phyloP scores from a whole-genome alignment of 176 grass and related monocot species.

The Metroxylon sagu region DNA sequence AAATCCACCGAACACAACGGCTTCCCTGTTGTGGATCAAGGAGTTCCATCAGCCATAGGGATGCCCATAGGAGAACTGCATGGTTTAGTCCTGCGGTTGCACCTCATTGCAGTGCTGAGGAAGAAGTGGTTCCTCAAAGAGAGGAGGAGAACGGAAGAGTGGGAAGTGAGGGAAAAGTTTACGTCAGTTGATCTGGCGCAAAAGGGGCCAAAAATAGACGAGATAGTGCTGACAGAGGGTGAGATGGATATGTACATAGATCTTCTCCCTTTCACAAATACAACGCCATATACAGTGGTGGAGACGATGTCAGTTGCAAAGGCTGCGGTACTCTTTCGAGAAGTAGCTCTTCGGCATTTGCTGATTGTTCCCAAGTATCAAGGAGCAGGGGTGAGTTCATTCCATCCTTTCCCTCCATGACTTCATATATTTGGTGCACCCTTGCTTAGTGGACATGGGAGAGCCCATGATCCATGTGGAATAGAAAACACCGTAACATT shows the following conservation, averaged over 20 bases:
- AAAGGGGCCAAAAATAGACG: slow-evolving; percentile 30
- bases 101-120: slow-evolving; percentile 52
- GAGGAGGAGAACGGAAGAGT: slow-evolving; percentile 57
- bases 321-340: slow-evolving; percentile 82
- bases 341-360: slow-evolving; percentile 70
- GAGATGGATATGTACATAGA: slow-evolving; percentile 83
- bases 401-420: neutral
- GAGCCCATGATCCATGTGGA: too few species aligned
- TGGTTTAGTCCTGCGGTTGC: slow-evolving; percentile 62
- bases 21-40: slow-evolving; percentile 63
- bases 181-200: slow-evolving; percentile 58
- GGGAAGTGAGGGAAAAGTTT: slow-evolving; percentile 67
- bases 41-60: neutral
- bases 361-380: slow-evolving; percentile 87
- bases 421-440: neutral
- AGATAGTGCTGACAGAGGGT: slow-evolving; percentile 31
- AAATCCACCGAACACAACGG: slow-evolving; percentile 57
- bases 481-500: too few species aligned
- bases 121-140: slow-evolving; percentile 72
- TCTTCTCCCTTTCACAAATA: slow-evolving; percentile 79
- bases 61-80: slow-evolving; percentile 39
- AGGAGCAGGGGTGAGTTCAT: slow-evolving; percentile 48
- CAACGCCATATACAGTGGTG: slow-evolving; percentile 86
- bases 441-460: too few species aligned
- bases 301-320: slow-evolving; percentile 96